Conservation (phyloP, 2,329 filamentous ascomycete genomes). For the Lanzia echinophila region DNA sequence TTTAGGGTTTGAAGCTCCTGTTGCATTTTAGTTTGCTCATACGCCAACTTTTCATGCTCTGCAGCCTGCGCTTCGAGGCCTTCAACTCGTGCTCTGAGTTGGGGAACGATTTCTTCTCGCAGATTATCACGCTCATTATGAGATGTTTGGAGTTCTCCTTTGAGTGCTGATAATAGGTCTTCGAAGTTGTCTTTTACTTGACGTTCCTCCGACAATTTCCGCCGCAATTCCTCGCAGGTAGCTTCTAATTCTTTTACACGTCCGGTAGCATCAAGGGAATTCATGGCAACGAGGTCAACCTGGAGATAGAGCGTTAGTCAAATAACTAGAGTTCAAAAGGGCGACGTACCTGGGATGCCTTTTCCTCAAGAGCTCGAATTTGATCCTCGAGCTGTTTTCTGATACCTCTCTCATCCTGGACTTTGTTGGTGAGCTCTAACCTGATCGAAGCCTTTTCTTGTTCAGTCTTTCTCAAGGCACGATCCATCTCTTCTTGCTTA, state of each 20-base stretch:
- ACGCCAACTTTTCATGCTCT: conserved; percentile 65
- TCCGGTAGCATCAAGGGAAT: conserved; percentile 48
- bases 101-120: conserved; percentile 78
- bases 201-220: conserved; percentile 77
- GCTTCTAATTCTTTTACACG: conserved; percentile 72
- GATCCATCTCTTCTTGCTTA: conserved; percentile 67
- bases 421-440: conserved; percentile 74
- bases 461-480: conserved; percentile 74
- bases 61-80: conserved; percentile 69
- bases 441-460: conserved; percentile 86
- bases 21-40: conserved; percentile 78
- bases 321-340: conserved; percentile 3
- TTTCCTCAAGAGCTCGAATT: conserved; percentile 74
- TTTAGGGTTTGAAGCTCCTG: conserved; percentile 73
- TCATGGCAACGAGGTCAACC: conserved; percentile 43
- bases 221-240: conserved; percentile 73
- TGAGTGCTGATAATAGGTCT: conserved; percentile 78
- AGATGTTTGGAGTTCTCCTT: conserved; percentile 72
- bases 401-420: conserved; percentile 77
- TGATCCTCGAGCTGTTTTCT: conserved; percentile 75
- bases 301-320: conserved; percentile 17
- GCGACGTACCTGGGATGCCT: conserved; percentile 55
- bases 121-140: conserved; percentile 88
- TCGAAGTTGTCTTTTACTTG: conserved; percentile 90
- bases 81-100: conserved; percentile 68